Evolutionary conservation across 208 protist genomes (phyloP), one percentile per base, ranked within the genome.

Genomic region (Trypanosomatidae sp.): DNA sequence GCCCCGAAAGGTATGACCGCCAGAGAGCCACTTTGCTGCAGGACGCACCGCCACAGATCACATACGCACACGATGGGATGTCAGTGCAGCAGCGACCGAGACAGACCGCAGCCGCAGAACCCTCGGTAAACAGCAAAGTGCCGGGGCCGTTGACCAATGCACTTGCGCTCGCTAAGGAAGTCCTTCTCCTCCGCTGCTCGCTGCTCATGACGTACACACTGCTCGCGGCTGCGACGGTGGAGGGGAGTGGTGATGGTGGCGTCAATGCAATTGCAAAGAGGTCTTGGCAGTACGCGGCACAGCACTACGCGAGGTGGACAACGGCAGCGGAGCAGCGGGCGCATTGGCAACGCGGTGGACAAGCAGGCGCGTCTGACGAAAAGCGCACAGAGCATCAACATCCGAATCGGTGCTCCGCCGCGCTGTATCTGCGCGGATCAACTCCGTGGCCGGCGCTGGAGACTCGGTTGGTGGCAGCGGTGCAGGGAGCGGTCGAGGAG

Each of bases 191-290:
- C 25, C 73, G 67, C 17, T 50, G 25, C 15, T 78, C 73, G 1
- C 49, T 78, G 1, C 66, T 73, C 36, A 58, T 78, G 59, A 68
- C 67, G 6, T 69, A 78, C 73, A 62, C 59, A 13, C 47, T 73
- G 30, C 49, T 78, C 28, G 66, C 67, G 0, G 59, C 66, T 2
- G 49, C 58, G 28, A 25, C 55, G 28, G 55, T 36, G 12, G 19
- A n/a, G 5, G 19, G 49, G 49, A 1, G 2, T 22, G 49, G n/a
- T 53, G 49, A 22, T 7, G 49, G 19, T 53, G 19, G 19, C 49
- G 28, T 36, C 47, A 53, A 52, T 33, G 53, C 41, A 10, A 39
- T 49, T 2, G 60, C 60, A 39, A n/a, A n/a, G 25, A 43, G 56
- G 60, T 47, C 10, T 25, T 66, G 65, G 55, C 43, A 47, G 25